phyloP scores from a whole-genome alignment of 805 yeast genomes.

The Ogataea salicorniae region DNA sequence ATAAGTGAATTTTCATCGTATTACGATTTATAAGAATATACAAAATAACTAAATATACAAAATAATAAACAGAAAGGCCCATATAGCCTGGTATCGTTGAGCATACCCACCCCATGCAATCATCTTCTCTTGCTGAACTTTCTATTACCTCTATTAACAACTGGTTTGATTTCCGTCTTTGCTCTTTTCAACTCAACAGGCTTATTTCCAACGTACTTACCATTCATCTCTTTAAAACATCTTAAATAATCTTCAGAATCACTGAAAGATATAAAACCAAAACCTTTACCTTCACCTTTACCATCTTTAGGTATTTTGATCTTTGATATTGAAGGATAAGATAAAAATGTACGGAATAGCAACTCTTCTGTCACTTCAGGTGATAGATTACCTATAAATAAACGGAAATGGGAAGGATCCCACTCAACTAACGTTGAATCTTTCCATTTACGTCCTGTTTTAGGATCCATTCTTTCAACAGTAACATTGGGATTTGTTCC shows the following conservation, averaged over 20 bases:
- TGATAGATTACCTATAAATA: conserved; percentile 73
- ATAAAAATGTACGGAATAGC: conserved; percentile 48
- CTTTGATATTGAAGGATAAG: conserved; percentile 49
- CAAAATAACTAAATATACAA: too few species aligned
- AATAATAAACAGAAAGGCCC: too few species aligned
- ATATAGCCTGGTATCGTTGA: too few species aligned
- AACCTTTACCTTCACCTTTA: conserved; percentile 54
- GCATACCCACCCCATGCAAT: too few species aligned
- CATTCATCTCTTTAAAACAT: conserved; percentile 73
- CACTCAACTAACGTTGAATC: conserved; percentile 48
- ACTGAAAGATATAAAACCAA: conserved; percentile 67
- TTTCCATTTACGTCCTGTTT: conserved; percentile 42
- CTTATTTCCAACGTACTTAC: conserved; percentile 68
- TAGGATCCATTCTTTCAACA: conserved; percentile 38
- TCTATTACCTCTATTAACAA: conserved; percentile 19
- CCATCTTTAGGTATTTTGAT: conserved; percentile 56
- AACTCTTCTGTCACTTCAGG: conserved; percentile 57
- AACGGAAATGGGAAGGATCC: conserved; percentile 65
- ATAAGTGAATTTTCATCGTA: too few species aligned
- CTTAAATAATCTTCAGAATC: conserved; percentile 60
- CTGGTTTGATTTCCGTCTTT: conserved; percentile 35
- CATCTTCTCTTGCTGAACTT: conserved; percentile 1
- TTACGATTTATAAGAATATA: too few species aligned
- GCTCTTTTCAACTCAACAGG: conserved; percentile 70
- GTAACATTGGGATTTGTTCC: conserved; percentile 20